Percentiles rank a stretch among this genome's conserved stretches.
These are phyloP conservation scores for Ophiostoma himal-ulmi DNA, from an alignment of 2,329 filamentous ascomycete species.

Conservation along the genomic window DNA sequence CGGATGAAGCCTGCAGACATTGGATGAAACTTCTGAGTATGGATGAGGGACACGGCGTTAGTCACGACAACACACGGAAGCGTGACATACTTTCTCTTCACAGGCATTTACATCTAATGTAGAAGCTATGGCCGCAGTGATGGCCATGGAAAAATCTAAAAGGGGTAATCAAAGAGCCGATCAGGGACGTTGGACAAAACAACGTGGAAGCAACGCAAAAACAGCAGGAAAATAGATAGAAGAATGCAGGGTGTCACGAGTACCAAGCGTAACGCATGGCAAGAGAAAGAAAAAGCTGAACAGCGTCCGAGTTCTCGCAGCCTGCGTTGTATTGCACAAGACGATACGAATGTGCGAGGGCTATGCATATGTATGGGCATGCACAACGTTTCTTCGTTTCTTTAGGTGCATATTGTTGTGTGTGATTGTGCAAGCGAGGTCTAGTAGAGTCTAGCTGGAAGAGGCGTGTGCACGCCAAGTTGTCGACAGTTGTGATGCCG, in stretches of 20 bases:
- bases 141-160: neutral
- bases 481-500: neutral
- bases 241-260: neutral
- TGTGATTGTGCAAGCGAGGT: conserved; percentile 11
- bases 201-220: neutral
- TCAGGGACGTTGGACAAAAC: neutral
- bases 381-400: conserved; percentile 1
- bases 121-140: conserved; percentile 4
- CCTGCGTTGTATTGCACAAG: neutral
- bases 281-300: neutral
- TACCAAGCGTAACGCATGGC: too few relatives aligned
- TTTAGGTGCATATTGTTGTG: neutral
- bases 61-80: neutral
- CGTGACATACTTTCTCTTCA: neutral
- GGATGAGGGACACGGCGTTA: neutral
- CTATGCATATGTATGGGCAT: conserved; percentile 4
- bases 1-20: neutral
- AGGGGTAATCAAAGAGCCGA: neutral
- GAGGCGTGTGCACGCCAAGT: neutral
- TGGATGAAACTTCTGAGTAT: neutral
- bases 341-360: neutral
- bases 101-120: neutral
- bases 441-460: neutral
- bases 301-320: neutral
- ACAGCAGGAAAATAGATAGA: neutral